phyloP scores from a whole-genome alignment of 352 stramenopile species.

The Globisporangium sylvaticum region DNA sequence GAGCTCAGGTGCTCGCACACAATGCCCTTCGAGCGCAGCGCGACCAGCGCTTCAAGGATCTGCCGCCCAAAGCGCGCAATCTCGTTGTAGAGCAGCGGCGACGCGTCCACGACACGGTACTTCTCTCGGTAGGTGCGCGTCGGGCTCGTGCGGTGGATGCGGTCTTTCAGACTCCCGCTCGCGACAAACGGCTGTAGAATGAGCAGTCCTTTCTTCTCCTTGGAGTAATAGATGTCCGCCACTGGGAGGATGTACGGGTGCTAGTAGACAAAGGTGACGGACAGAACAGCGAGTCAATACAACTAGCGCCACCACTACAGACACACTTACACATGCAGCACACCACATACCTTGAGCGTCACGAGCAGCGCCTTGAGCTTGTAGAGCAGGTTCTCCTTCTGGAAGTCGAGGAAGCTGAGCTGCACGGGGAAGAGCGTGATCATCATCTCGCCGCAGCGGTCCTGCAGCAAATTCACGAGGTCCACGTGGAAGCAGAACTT shows the following conservation, averaged over 20 bases:
- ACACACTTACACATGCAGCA: neutral
- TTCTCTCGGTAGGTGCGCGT: constrained; percentile 46
- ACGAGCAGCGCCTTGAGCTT: constrained; percentile 75
- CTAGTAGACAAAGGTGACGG: constrained; percentile 16
- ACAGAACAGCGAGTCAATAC: neutral
- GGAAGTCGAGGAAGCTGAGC: constrained; percentile 56
- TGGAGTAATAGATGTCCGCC: constrained; percentile 62
- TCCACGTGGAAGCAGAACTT: constrained; percentile 76
- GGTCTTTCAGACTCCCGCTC: constrained; percentile 59
- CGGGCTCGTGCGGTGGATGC: constrained; percentile 43
- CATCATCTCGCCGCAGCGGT: constrained; percentile 51
- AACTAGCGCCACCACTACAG: neutral
- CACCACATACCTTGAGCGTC: constrained; percentile 50
- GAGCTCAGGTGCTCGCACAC: constrained; percentile 66
- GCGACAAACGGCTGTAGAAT: constrained; percentile 61
- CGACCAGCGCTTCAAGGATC: constrained; percentile 53
- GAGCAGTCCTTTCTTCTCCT: constrained; percentile 60
- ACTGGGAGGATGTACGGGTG: constrained; percentile 71
- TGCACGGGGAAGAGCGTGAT: constrained; percentile 53
- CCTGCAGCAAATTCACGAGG: constrained; percentile 58
- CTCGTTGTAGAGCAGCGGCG: constrained; percentile 36
- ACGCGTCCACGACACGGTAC: constrained; percentile 37
- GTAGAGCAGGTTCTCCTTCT: constrained; percentile 56
- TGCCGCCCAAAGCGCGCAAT: constrained; percentile 59
- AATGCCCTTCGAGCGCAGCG: constrained; percentile 53